These are phyloP conservation scores for Arthrobotrys sphaeroides DNA, from an alignment of 2,329 filamentous ascomycete genomes.

Conservation along the genomic window DNA sequence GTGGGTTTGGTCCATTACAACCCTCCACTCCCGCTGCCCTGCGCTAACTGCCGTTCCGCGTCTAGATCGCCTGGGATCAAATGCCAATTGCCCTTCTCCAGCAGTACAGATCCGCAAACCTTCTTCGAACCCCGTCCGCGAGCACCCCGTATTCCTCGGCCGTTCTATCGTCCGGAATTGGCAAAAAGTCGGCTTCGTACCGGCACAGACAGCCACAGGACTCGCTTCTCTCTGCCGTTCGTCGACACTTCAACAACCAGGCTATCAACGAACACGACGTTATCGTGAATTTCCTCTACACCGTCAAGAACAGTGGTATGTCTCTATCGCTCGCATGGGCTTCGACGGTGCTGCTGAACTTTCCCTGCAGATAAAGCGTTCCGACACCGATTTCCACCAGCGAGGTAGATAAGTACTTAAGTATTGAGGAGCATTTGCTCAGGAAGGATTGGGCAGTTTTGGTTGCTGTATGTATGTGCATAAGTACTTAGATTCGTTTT, in stretches of 20 bases:
- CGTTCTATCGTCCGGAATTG: constrained; percentile 66
- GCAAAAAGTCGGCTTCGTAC: constrained; percentile 60
- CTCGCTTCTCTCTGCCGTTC: constrained; percentile 72
- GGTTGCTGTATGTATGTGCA: background rate
- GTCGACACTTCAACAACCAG: constrained; percentile 84
- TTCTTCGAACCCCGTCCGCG: constrained; percentile 74
- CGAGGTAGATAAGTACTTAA: constrained; percentile 22
- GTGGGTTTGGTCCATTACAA: background rate
- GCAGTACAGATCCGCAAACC: constrained; percentile 77
- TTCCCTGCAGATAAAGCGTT: constrained; percentile 34
- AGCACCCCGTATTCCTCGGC: constrained; percentile 72
- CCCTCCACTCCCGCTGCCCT: background rate
- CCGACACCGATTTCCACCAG: constrained; percentile 43
- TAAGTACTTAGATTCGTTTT: too few relatives aligned
- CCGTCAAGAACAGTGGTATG: constrained; percentile 69
- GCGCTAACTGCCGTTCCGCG: background rate
- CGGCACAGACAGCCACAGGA: constrained; percentile 62
- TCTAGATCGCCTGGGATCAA: constrained; percentile 61
- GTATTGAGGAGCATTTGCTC: background rate
- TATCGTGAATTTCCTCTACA: constrained; percentile 81
- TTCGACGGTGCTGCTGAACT: background rate
- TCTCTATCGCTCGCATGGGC: background rate
- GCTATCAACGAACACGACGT: constrained; percentile 84
- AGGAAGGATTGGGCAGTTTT: background rate
- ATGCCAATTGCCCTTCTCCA: constrained; percentile 70